Percentiles rank a stretch among this genome's conserved stretches.
These are phyloP conservation scores for Penicillium coffeae DNA, from an alignment of 495 filamentous ascomycete genomes.

Conservation along the genomic window DNA sequence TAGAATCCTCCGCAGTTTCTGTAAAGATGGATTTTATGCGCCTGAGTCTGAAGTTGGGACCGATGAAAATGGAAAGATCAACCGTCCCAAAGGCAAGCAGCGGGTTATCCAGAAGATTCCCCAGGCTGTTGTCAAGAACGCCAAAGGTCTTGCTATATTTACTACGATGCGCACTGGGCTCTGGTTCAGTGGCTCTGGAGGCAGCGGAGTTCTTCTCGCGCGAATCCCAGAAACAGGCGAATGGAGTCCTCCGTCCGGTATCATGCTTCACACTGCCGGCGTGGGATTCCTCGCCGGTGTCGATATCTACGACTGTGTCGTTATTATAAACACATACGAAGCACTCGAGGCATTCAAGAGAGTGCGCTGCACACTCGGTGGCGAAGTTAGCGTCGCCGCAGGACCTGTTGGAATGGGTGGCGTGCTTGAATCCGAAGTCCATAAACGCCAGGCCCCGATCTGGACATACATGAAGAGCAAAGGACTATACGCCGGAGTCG, in stretches of 20 bases:
- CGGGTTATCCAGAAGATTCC: slow-evolving; percentile 80
- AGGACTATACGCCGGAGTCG: slow-evolving; percentile 77
- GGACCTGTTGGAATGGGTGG: slow-evolving; percentile 77
- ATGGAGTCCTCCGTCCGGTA: slow-evolving; percentile 86
- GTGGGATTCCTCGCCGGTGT: slow-evolving; percentile 86
- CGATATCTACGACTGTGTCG: slow-evolving; percentile 89
- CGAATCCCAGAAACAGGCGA: slow-evolving; percentile 71
- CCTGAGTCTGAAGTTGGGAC: slow-evolving; percentile 28
- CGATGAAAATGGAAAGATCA: slow-evolving; percentile 38
- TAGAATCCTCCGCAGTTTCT: slow-evolving; percentile 74
- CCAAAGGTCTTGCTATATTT: slow-evolving; percentile 85
- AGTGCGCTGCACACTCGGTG: slow-evolving; percentile 71
- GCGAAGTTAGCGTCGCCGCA: slow-evolving; percentile 70
- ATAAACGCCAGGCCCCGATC: slow-evolving; percentile 67
- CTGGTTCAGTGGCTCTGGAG: slow-evolving; percentile 83
- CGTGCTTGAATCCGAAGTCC: slow-evolving; percentile 67
- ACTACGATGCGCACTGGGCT: slow-evolving; percentile 90
- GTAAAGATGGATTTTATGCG: slow-evolving; percentile 65
- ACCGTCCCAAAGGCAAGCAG: slow-evolving; percentile 62
- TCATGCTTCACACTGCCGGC: slow-evolving; percentile 81
- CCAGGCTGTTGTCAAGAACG: slow-evolving; percentile 71
- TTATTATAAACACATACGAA: slow-evolving; percentile 80
- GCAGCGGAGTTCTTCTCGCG: slow-evolving; percentile 74
- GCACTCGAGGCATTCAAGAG: slow-evolving; percentile 78
- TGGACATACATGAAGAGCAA: slow-evolving; percentile 87